These are phyloP conservation scores for Rostrohypoxylon terebratum DNA, from an alignment of 495 filamentous ascomycete species.

Conservation along the genomic window DNA sequence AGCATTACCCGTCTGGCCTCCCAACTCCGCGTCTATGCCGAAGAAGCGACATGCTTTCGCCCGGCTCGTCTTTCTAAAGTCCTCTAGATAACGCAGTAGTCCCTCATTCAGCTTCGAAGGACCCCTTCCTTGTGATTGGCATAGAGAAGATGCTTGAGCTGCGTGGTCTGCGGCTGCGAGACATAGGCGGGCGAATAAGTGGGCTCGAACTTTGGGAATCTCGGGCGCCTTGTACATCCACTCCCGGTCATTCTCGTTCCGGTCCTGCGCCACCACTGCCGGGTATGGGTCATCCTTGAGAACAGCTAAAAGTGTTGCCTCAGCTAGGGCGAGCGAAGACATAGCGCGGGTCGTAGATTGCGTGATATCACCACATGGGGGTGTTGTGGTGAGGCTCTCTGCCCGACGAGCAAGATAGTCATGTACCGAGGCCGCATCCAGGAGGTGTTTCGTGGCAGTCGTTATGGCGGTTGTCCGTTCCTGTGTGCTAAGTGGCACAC, in stretches of 20 bases:
- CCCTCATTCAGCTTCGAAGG: constrained; percentile 68
- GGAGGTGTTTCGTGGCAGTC: constrained; percentile 79
- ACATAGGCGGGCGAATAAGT: constrained; percentile 88
- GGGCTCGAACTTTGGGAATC: constrained; percentile 87
- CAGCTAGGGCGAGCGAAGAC: constrained; percentile 78
- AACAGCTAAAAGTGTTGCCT: constrained; percentile 89
- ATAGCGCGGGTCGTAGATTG: constrained; percentile 75
- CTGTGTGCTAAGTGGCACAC: constrained; percentile 70
- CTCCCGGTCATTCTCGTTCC: constrained; percentile 82
- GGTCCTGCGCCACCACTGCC: constrained; percentile 75
- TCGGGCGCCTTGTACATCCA: constrained; percentile 93
- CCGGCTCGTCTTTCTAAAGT: constrained; percentile 75
- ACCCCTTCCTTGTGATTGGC: constrained; percentile 50
- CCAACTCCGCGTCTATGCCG: constrained; percentile 86
- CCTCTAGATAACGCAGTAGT: constrained; percentile 76
- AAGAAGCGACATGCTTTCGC: constrained; percentile 91
- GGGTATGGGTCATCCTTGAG: constrained; percentile 95
- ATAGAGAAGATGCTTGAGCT: constrained; percentile 67
- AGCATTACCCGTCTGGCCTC: constrained; percentile 80
- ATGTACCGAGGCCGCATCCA: constrained; percentile 84
- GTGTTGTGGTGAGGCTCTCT: constrained; percentile 44
- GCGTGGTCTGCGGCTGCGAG: constrained; percentile 80
- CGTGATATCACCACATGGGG: constrained; percentile 70
- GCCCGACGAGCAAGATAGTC: constrained; percentile 69
- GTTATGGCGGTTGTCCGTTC: constrained; percentile 75